Percentiles rank a stretch among this genome's conserved stretches.
phyloP scores from a whole-genome alignment of 2,329 filamentous ascomycete genomes.

The Paradendryphiella salina region DNA sequence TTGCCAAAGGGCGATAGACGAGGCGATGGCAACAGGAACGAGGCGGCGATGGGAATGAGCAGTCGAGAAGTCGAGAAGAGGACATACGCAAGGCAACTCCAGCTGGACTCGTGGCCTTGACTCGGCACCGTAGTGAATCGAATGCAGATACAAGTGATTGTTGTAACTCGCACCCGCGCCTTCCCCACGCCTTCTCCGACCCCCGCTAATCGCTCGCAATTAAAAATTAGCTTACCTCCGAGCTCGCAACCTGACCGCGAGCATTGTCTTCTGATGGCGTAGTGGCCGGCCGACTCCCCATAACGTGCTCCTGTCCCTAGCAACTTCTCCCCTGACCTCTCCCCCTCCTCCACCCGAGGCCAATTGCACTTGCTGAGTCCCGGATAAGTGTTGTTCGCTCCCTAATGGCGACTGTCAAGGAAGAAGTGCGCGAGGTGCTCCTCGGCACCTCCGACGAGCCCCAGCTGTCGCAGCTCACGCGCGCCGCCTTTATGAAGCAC shows the following conservation, averaged over 20 bases:
- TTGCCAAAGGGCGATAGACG: conserved; percentile 18
- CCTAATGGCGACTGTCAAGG: conserved; percentile 65
- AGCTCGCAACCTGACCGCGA: conserved; percentile 32
- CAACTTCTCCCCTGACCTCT: conserved; percentile 19
- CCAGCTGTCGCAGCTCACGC: conserved; percentile 73
- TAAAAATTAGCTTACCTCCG: conserved; percentile 34
- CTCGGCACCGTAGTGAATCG: neutral
- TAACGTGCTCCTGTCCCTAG: conserved; percentile 17
- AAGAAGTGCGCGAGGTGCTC: conserved; percentile 64
- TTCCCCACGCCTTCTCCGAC: conserved; percentile 40
- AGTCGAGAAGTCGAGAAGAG: neutral
- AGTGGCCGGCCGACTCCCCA: conserved; percentile 29
- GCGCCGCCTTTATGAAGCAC: conserved; percentile 73
- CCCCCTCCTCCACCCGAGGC: conserved; percentile 13
- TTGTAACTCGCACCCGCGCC: conserved; percentile 16
- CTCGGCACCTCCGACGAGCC: conserved; percentile 63
- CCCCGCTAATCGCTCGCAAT: conserved; percentile 26
- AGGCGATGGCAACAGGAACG: conserved; percentile 2
- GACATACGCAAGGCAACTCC: neutral
- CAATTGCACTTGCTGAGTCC: conserved; percentile 34
- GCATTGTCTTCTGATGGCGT: conserved; percentile 24
- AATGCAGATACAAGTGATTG: neutral
- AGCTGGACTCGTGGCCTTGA: neutral
- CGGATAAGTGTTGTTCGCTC: conserved; percentile 17
- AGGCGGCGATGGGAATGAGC: neutral